These are phyloP conservation scores for Zoysia matrella DNA, from an alignment of 202 grass and related monocot species.

Conservation along the genomic window DNA sequence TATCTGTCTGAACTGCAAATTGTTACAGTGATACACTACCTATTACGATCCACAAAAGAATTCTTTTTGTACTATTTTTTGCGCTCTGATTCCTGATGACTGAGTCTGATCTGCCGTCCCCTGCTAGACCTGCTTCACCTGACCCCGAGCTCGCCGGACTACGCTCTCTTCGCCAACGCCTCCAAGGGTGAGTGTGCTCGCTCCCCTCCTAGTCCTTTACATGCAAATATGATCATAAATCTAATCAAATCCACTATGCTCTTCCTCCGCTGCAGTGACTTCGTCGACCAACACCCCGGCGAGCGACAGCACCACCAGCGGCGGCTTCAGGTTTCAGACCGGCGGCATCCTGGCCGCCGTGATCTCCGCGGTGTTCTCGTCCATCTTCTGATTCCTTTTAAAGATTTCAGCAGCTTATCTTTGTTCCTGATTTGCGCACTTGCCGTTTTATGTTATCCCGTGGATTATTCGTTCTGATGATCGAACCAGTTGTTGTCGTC, in stretches of 20 bases:
- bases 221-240: neutral
- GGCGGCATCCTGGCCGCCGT: slow-evolving; percentile 40
- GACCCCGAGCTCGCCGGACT: slow-evolving; percentile 74
- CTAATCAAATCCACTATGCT: neutral
- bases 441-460: neutral
- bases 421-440: neutral
- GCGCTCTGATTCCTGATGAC: neutral
- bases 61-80: too few species aligned
- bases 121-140: slow-evolving; percentile 68
- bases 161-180: slow-evolving; percentile 67
- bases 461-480: slow-evolving; percentile 41
- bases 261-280: slow-evolving; percentile 36
- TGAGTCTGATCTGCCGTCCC: neutral
- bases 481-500: neutral
- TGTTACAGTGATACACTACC: neutral
- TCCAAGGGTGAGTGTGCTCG: slow-evolving; percentile 44
- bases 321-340: slow-evolving; percentile 32
- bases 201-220: slow-evolving; percentile 7
- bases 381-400: slow-evolving; percentile 55
- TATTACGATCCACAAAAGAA: too few species aligned
- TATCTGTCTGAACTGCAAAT: neutral
- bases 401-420: neutral
- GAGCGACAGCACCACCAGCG: slow-evolving; percentile 8
- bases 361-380: slow-evolving; percentile 57
- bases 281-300: slow-evolving; percentile 10